A percentile compares a stretch with the other conserved stretches of the same genome.
Evolutionary conservation across 2,329 filamentous ascomycete genomes (phyloP).

Genomic region (Atkinsonella texensis): DNA sequence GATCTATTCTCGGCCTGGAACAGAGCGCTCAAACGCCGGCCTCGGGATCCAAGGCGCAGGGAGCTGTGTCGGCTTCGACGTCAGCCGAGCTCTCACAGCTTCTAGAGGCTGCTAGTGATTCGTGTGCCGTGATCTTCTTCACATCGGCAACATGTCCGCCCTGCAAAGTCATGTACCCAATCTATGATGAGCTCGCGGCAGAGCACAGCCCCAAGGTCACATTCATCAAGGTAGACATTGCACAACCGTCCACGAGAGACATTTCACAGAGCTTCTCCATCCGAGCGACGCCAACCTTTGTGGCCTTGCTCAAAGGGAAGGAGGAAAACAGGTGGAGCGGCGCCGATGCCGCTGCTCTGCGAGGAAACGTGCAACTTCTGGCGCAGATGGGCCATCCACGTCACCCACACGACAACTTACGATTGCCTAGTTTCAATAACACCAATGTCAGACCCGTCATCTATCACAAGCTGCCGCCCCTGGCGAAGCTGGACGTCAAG

Average conservation of each 20-base stretch:
- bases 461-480: constrained; percentile 68
- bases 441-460: constrained; percentile 53
- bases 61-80: constrained; percentile 49
- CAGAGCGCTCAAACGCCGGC: constrained; percentile 19
- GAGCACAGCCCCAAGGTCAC: constrained; percentile 56
- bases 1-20: constrained; percentile 41
- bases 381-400: constrained; percentile 62
- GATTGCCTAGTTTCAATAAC: constrained; percentile 57
- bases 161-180: constrained; percentile 71
- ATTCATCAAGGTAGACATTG: constrained; percentile 76
- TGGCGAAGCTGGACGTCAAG: constrained; percentile 71
- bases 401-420: constrained; percentile 63
- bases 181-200: constrained; percentile 68
- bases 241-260: constrained; percentile 47
- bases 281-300: constrained; percentile 74
- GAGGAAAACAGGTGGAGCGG: constrained; percentile 74
- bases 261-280: constrained; percentile 56
- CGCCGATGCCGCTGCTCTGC: constrained; percentile 55
- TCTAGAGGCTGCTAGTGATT: constrained; percentile 46
- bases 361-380: constrained; percentile 60
- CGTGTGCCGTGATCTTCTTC: constrained; percentile 80
- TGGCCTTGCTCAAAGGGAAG: constrained; percentile 67
- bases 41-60: constrained; percentile 6
- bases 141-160: constrained; percentile 79
- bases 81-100: constrained; percentile 17